These are phyloP conservation scores for Fragilaria crotonensis DNA, from an alignment of 108 stramenopile species.

Conservation along the genomic window DNA sequence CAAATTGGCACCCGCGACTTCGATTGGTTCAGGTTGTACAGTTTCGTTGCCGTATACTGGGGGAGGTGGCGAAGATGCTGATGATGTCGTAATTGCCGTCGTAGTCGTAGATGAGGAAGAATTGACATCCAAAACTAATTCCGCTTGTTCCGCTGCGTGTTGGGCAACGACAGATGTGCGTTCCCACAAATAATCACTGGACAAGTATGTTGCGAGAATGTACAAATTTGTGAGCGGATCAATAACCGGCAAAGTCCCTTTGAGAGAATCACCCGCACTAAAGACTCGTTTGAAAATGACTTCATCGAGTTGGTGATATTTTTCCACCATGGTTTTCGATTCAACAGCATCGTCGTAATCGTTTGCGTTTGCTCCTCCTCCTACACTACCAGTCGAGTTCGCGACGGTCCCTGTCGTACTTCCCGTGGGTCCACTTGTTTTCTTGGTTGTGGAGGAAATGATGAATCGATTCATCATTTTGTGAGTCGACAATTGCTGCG, in stretches of 20 bases:
- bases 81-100: too few relatives aligned
- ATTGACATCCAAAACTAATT: slow-evolving; percentile 67
- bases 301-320: slow-evolving; percentile 2
- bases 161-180: slow-evolving; percentile 46
- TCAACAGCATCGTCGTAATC: background rate
- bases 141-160: slow-evolving; percentile 38
- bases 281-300: background rate
- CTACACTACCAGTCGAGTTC: too few relatives aligned
- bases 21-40: background rate
- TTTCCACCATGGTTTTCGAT: background rate
- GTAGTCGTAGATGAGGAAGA: too few relatives aligned
- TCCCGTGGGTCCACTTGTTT: background rate
- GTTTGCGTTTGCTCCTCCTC: background rate
- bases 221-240: slow-evolving; percentile 12
- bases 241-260: slow-evolving; percentile 5
- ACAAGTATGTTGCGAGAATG: slow-evolving; percentile 37
- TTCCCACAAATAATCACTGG: slow-evolving; percentile 51
- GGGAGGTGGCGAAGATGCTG: too few relatives aligned
- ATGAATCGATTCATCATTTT: slow-evolving; percentile 4
- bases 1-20: background rate
- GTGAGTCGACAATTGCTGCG: background rate
- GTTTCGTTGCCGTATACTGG: background rate
- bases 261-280: background rate
- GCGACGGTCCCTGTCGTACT: too few relatives aligned
- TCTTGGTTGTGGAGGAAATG: background rate